Evolutionary conservation across 106 monocot species (phyloP).

Genomic region (Acorus gramineus): DNA sequence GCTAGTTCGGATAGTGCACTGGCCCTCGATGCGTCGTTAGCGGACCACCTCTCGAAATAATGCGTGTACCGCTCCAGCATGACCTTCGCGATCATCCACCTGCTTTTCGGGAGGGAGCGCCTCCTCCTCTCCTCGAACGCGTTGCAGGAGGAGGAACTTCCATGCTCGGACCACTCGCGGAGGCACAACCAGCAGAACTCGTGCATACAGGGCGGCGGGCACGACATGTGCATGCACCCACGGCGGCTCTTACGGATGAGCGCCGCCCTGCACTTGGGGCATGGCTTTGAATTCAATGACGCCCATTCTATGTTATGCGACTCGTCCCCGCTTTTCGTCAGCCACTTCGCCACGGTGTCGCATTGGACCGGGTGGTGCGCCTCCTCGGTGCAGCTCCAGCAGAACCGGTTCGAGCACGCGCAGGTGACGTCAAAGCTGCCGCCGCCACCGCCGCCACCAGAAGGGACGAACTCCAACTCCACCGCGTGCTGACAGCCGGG

Average conservation of each 20-base stretch:
- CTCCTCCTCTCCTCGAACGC: background rate
- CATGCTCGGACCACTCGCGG: background rate
- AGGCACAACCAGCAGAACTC: slow-evolving; percentile 10
- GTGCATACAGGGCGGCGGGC: background rate
- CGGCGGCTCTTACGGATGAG: background rate
- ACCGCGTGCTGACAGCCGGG: background rate
- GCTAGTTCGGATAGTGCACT: background rate
- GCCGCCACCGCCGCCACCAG: background rate
- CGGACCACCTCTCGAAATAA: background rate
- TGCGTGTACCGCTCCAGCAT: background rate
- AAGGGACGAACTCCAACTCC: background rate
- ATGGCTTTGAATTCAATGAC: background rate
- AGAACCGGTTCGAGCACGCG: background rate
- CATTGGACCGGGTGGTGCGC: slow-evolving; percentile 4
- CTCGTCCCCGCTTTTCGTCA: background rate
- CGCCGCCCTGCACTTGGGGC: background rate
- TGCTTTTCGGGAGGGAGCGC: no score
- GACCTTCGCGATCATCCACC: background rate
- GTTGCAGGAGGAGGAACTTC: no score
- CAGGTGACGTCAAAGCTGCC: background rate
- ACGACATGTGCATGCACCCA: slow-evolving; percentile 5
- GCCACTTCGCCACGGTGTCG: background rate
- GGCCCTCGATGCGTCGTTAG: background rate
- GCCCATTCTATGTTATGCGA: background rate
- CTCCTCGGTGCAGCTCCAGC: slow-evolving; percentile 6